Evolutionary conservation across 2,329 filamentous ascomycete genomes (phyloP).

Genomic region (Immersiporthe knoxdaviesiana): DNA sequence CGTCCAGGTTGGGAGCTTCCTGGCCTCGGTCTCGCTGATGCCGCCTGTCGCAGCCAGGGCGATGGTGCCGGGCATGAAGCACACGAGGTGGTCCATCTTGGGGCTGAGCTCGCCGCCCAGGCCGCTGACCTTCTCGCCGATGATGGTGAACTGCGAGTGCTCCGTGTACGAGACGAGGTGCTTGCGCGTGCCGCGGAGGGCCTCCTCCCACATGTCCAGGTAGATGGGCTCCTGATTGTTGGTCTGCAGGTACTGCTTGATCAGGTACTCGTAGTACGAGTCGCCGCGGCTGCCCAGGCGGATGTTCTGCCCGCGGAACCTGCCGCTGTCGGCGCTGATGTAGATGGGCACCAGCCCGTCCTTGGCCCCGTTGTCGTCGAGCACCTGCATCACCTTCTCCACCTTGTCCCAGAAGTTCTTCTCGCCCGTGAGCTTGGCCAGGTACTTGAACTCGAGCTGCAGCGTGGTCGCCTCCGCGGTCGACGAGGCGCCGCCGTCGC

Average conservation of each 20-base stretch:
- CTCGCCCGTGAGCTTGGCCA: slow-evolving; percentile 93
- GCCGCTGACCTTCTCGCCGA: slow-evolving; percentile 82
- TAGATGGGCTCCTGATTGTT: slow-evolving; percentile 85
- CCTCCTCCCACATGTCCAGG: slow-evolving; percentile 89
- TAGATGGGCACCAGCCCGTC: slow-evolving; percentile 93
- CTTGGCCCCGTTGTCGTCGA: slow-evolving; percentile 78
- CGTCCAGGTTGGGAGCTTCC: slow-evolving; percentile 72
- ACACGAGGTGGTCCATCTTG: slow-evolving; percentile 98
- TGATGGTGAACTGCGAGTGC: slow-evolving; percentile 79
- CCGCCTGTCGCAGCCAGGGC: slow-evolving; percentile 86
- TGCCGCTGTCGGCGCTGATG: slow-evolving; percentile 76
- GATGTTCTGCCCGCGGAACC: slow-evolving; percentile 83
- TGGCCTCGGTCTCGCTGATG: slow-evolving; percentile 73
- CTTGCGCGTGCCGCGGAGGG: slow-evolving; percentile 83
- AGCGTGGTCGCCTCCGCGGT: slow-evolving; percentile 91
- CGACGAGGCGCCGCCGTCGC: slow-evolving; percentile 84
- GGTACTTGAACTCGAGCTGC: slow-evolving; percentile 96
- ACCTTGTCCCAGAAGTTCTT: slow-evolving; percentile 88
- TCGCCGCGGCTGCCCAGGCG: slow-evolving; percentile 92
- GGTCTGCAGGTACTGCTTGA: slow-evolving; percentile 97
- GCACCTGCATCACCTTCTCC: slow-evolving; percentile 88
- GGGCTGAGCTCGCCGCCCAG: slow-evolving; percentile 68
- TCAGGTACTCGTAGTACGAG: slow-evolving; percentile 98
- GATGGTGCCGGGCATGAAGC: slow-evolving; percentile 96
- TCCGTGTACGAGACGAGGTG: slow-evolving; percentile 89